Conservation (phyloP, 352 stramenopile species). For the Phytopythium aichiense region DNA sequence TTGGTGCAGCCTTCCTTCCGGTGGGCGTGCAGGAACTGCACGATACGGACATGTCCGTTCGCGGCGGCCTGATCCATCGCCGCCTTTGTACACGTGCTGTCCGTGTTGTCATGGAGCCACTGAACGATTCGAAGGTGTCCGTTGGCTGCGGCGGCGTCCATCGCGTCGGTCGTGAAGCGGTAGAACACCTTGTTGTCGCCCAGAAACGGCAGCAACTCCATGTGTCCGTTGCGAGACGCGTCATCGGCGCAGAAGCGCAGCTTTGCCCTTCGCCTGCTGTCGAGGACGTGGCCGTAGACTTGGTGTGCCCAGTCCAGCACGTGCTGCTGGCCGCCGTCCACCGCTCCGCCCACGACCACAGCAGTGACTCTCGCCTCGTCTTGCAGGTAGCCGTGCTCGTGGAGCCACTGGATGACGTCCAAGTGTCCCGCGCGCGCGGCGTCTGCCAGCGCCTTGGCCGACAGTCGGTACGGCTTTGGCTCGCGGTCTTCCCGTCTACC, state of each 20-base stretch:
- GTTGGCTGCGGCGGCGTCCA: not conserved
- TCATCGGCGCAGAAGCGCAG: conserved; percentile 4
- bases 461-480: conserved; percentile 1
- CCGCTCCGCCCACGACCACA: not conserved
- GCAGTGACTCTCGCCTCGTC: not conserved
- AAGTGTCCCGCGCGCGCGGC: conserved; percentile 7
- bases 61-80: conserved; percentile 25
- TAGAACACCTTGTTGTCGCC: conserved; percentile 1
- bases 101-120: conserved; percentile 13
- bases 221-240: not conserved
- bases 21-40: conserved; percentile 30
- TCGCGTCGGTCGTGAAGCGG: not conserved
- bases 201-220: conserved; percentile 9
- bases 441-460: not conserved
- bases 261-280: conserved; percentile 5
- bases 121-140: conserved; percentile 10
- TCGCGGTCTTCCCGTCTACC: not conserved
- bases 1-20: conserved; percentile 37
- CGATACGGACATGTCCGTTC: conserved; percentile 17
- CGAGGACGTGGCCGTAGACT: not conserved
- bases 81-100: conserved; percentile 11
- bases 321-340: not conserved
- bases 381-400: conserved; percentile 10
- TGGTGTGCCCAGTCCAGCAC: conserved; percentile 5
- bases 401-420: conserved; percentile 11